Evolutionary conservation across 257 asterid genomes (phyloP).

Genomic region (Jacaranda copaia): DNA sequence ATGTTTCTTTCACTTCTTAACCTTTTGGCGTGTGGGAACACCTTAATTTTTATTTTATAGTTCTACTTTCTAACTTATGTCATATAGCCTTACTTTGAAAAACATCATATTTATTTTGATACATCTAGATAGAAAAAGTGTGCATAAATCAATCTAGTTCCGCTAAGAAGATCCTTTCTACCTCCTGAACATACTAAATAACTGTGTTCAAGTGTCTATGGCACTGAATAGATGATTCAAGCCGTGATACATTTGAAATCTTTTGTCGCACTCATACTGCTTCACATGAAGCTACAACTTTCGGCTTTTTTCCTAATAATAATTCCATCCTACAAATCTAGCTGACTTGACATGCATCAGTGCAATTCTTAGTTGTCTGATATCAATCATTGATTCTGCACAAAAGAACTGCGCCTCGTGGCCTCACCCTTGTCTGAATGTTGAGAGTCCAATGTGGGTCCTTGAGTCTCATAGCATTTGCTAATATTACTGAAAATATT

Average conservation of each 20-base stretch:
- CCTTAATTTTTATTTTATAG: background rate
- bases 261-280: background rate
- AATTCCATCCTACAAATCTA: background rate
- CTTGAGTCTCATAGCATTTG: too few relatives aligned
- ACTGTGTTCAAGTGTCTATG: background rate
- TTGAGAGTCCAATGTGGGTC: too few relatives aligned
- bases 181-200: background rate
- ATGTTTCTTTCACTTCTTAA: background rate
- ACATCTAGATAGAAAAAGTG: background rate
- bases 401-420: background rate
- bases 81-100: background rate
- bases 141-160: background rate
- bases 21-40: background rate
- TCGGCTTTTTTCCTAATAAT: background rate
- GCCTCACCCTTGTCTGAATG: too few relatives aligned
- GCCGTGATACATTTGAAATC: background rate
- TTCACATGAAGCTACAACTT: background rate
- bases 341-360: slow-evolving; percentile 11
- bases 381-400: background rate
- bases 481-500: too few relatives aligned
- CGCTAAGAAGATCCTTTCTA: background rate
- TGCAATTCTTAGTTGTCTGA: background rate
- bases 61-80: background rate
- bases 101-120: background rate
- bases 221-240: background rate